Percentiles rank a stretch among this genome's conserved stretches.
These are phyloP conservation scores for Monosporascus sp. DNA, from an alignment of 2,329 filamentous ascomycete genomes.

Conservation along the genomic window DNA sequence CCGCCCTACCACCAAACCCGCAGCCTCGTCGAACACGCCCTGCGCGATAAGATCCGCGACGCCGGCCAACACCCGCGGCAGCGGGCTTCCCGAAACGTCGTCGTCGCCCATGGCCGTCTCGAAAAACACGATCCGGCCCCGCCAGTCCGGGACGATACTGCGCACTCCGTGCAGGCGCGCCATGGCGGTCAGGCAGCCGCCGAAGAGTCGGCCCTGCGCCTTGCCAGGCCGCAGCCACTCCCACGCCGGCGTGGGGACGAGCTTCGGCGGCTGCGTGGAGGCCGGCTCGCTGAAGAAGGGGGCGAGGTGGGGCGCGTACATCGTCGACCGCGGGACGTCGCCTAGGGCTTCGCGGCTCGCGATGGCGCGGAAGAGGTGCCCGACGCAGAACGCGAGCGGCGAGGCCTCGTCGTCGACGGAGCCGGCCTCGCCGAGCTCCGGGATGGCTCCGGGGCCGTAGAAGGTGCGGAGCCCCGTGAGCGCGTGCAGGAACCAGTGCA, in stretches of 20 bases:
- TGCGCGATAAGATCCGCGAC: slow-evolving; percentile 36
- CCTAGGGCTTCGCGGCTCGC: slow-evolving; percentile 21
- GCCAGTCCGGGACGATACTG: slow-evolving; percentile 31
- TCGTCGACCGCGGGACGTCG: slow-evolving; percentile 24
- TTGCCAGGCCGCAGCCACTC: slow-evolving; percentile 31
- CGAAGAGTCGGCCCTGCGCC: slow-evolving; percentile 38
- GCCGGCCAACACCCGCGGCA: slow-evolving; percentile 25
- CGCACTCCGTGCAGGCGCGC: slow-evolving; percentile 30
- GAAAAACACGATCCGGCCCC: slow-evolving; percentile 33
- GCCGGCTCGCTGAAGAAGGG: slow-evolving; percentile 15
- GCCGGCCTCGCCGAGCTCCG: slow-evolving; percentile 31
- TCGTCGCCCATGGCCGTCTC: slow-evolving; percentile 34
- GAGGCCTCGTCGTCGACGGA: slow-evolving; percentile 18
- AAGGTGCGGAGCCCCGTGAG: slow-evolving; percentile 36
- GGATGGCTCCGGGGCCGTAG: slow-evolving; percentile 35
- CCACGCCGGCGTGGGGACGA: slow-evolving; percentile 27
- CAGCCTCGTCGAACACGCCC: slow-evolving; percentile 35
- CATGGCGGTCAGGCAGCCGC: slow-evolving; percentile 36
- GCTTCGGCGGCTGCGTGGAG: slow-evolving; percentile 22
- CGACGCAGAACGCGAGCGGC: slow-evolving; percentile 24
- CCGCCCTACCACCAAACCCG: slow-evolving; percentile 36
- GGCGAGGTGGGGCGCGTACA: slow-evolving; percentile 23
- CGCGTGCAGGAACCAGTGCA: slow-evolving; percentile 37
- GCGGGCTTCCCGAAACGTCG: slow-evolving; percentile 14
- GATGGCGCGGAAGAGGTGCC: slow-evolving; percentile 29